These are phyloP conservation scores for Heliosperma pusillum DNA, from an alignment of 148 eudicot species.

Conservation along the genomic window DNA sequence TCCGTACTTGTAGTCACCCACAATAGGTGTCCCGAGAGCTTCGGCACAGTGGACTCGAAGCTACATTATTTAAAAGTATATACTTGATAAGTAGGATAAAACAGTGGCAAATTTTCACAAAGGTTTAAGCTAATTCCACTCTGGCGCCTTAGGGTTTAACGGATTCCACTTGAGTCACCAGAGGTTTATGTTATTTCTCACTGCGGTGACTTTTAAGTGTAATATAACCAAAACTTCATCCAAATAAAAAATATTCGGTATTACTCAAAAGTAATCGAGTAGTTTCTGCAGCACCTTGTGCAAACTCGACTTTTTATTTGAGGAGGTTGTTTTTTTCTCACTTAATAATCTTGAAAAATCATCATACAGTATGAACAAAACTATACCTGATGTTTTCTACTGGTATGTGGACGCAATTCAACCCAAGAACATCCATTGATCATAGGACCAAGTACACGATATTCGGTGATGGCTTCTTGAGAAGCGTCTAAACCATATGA, in stretches of 20 bases:
- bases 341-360: background rate
- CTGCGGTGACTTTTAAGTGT: no score
- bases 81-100: background rate
- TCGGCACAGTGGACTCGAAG: slow-evolving; percentile 96
- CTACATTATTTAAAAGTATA: slow-evolving; percentile 35
- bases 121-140: background rate
- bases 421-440: slow-evolving; percentile 96
- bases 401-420: slow-evolving; percentile 76
- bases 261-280: no score
- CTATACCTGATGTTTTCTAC: slow-evolving; percentile 81
- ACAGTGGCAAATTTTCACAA: background rate
- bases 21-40: slow-evolving; percentile 93
- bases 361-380: background rate
- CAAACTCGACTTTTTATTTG: no score
- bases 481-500: slow-evolving; percentile 64
- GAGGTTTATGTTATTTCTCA: background rate
- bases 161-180: background rate
- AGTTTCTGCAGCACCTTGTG: no score
- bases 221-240: background rate
- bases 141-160: no score
- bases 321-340: background rate
- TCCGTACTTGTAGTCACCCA: slow-evolving; percentile 92
- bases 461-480: slow-evolving; percentile 87
- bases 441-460: slow-evolving; percentile 87
- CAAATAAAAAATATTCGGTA: no score